Evolutionary conservation across 164 flowering plant species (phyloP).

Genomic region (Vitis riparia): DNA sequence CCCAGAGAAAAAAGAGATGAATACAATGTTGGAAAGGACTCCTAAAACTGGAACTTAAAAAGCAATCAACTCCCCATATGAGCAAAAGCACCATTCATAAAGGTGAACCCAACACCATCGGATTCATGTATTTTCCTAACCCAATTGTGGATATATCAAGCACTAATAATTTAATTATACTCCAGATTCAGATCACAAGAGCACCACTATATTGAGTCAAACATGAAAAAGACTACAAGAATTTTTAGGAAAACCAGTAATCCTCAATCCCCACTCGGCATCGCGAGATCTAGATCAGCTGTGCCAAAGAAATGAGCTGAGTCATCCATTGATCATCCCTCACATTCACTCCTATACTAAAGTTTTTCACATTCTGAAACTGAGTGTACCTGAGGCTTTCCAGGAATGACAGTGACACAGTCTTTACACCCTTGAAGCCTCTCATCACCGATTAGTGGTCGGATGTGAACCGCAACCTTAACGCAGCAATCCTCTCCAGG

Average conservation of each 20-base stretch:
- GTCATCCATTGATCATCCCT: no score
- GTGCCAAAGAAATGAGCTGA: no score
- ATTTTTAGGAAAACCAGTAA: no score
- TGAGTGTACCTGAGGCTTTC: conserved; percentile 83
- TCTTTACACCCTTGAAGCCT: conserved; percentile 87
- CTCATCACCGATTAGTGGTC: conserved; percentile 94
- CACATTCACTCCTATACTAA: background rate
- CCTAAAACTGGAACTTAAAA: background rate
- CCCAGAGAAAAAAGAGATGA: background rate
- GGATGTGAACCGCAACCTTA: conserved; percentile 86
- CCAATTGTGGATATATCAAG: background rate
- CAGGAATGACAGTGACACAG: conserved; percentile 79
- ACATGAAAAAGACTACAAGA: background rate
- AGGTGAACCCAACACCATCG: background rate
- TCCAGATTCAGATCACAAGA: conserved; percentile 8
- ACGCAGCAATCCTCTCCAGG: conserved; percentile 86
- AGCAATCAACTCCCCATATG: background rate
- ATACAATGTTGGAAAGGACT: background rate
- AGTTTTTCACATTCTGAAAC: conserved; percentile 4
- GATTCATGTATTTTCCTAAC: background rate
- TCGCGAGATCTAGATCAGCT: conserved; percentile 25
- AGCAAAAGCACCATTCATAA: background rate
- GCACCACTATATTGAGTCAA: conserved; percentile 6
- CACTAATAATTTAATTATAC: background rate
- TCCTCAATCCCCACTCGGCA: background rate